Base-by-base conservation (phyloP, 73 alveolate species). In the Urostyla sp. region DNA sequence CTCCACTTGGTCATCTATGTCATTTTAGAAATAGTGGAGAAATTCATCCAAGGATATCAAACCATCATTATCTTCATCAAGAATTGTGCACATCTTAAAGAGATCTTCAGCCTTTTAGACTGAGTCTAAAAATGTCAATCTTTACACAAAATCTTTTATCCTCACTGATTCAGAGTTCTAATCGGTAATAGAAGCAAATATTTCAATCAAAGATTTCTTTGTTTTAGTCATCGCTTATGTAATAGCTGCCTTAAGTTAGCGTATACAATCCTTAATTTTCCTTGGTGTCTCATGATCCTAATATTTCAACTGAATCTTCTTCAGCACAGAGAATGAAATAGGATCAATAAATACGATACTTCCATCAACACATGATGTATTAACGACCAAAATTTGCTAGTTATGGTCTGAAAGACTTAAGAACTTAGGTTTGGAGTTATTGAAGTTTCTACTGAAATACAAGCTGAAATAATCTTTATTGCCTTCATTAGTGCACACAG, bases 321-420 rank as follows among this genome's bases (percentile, higher is more conserved):
- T 77, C 13, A 77, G 48, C 20, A 85, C 86, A 6, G 89, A 61
- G 72, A 85, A 66, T 26, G 93, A 85, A 40, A 85, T 76, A 13
- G 93, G 93, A 20, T 85, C 93, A 36, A 76, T 77, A 72, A 63
- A 85, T 21, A 77, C 87, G 4, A 85, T 57, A 43, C 69, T 57
- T 4, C 93, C 93, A 66, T 85, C 89, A 5, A 61, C 93, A 77
- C 93, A 85, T n/a, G 88, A 38, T 0, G 93, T 84, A 52, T 85
- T 85, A 1, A 78, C 87, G 20, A 85, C 81, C 23, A 85, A 27
- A 4, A 61, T 63, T 37, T 76, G 50, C 35, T 75, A 37, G 59
- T 76, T 57, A 27, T 59, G 85, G 34, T 76, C 87, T 0, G 67
- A 31, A 7, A 85, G 50, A 43, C 85, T 56, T 21, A 85, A 23